Evolutionary conservation across 495 filamentous ascomycete genomes (phyloP).

Genomic region (Neurospora tetraspora): DNA sequence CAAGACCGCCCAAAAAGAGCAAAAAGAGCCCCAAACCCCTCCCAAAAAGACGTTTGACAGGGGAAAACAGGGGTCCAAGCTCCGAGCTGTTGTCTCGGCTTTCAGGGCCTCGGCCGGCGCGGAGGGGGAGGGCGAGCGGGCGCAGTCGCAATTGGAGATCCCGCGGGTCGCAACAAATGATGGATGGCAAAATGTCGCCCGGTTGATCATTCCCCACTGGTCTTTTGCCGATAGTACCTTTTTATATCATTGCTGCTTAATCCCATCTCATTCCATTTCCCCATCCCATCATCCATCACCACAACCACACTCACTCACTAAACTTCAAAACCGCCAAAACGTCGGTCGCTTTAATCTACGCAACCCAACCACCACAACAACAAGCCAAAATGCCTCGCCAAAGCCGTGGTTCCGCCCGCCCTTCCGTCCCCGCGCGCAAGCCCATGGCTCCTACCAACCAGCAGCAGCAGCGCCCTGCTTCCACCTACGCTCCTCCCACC

Average conservation of each 20-base stretch:
- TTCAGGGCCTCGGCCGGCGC: not conserved
- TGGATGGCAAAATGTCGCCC: not conserved
- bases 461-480: conserved; percentile 52
- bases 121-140: not conserved
- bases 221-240: not conserved
- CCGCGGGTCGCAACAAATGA: not conserved
- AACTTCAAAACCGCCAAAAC: conserved; percentile 1
- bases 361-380: not conserved
- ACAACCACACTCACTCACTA: not conserved
- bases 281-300: not conserved
- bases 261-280: conserved; percentile 1
- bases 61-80: not conserved
- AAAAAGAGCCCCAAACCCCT: not conserved
- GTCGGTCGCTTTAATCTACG: not conserved
- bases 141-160: not conserved
- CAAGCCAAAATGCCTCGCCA: conserved; percentile 64
- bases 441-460: conserved; percentile 46
- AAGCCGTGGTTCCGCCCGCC: conserved; percentile 59
- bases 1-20: not conserved
- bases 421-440: conserved; percentile 49
- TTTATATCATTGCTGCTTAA: not conserved
- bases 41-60: not conserved
- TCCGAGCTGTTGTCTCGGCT: not conserved
- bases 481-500: conserved; percentile 54
- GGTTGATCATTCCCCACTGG: not conserved